Evolutionary conservation across 441 rosid species (phyloP).

Genomic region (Syzygium syzygioides): DNA sequence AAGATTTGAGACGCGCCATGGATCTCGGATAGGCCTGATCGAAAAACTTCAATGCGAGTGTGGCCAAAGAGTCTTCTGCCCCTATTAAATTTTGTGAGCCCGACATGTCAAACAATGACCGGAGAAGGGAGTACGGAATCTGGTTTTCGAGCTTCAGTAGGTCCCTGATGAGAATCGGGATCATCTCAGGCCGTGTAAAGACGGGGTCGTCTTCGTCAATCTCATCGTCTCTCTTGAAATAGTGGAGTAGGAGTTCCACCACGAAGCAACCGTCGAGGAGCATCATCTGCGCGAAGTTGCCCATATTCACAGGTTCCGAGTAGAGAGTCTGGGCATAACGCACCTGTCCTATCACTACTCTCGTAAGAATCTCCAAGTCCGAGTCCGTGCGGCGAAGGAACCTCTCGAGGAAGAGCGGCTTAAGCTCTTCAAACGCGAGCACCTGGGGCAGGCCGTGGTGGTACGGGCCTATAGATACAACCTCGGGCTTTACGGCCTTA

Average conservation of each 20-base stretch:
- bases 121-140: conserved; percentile 5
- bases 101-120: background rate
- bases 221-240: no score
- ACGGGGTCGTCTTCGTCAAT: background rate
- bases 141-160: conserved; percentile 17
- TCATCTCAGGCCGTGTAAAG: background rate
- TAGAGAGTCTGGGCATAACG: conserved; percentile 2
- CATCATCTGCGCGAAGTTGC: conserved; percentile 3
- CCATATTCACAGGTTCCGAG: background rate
- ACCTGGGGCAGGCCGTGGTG: no score
- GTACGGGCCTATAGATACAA: no score
- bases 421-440: no score
- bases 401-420: no score
- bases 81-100: no score
- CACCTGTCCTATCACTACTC: no score
- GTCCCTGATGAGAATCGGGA: conserved; percentile 4
- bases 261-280: conserved; percentile 13
- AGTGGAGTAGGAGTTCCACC: background rate
- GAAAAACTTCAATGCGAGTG: background rate
- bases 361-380: no score
- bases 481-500: no score
- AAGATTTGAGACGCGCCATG: fast-evolving
- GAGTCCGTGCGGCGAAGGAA: no score
- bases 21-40: background rate
- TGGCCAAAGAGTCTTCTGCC: background rate